Base-by-base conservation (phyloP, 257 asterid species). In the Sherardia arvensis region DNA sequence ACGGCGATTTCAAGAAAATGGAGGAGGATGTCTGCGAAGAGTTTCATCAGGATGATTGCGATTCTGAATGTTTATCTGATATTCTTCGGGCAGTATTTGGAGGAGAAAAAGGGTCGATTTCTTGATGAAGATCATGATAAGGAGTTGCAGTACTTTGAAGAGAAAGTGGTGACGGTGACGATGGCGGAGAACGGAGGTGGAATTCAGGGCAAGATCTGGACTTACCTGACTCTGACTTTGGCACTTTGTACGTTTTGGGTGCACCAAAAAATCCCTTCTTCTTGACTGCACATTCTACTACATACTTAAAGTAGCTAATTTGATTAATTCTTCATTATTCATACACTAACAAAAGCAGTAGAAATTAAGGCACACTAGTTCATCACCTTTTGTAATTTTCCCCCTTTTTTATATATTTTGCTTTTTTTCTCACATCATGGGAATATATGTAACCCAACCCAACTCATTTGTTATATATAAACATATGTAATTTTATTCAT, bases 181-280 rank as follows among this genome's bases (percentile, higher is more conserved):
- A 4, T 38, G 59, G 56, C 12, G 53, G 65, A 40, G 27, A 56
- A 18, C 17, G 45, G 68, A 36, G 51, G 63, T 15, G 25, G 61
- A 28, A 60, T 56, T 67, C 69, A 73, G 14, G 55, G 59, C 62
- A 67, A 47, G 70, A 67, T 67, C 11, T 74, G 79, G 76, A 65
- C 74, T 51, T 69, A 67, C 61, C 54, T 78, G 15, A 74, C 82
- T 8, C 67, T 74, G 62, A 65, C 69, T 1, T 63, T 67, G 68
- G 82, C 75, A 4, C 75, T 74, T 3, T 78, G 72, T 65, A 69
- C 79, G 30, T 53, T 78, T 64, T 77, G 82, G 79, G 23, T 70
- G 53, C 76, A 70, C 67, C 71, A 59, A 18, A 67, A 45, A 45
- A 62, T 64, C 26, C 70, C 77, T 70, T 59, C 66, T 29, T 61